phyloP scores from a whole-genome alignment of 768 basidiomycete genomes.

The Neoboletus magnificus region DNA sequence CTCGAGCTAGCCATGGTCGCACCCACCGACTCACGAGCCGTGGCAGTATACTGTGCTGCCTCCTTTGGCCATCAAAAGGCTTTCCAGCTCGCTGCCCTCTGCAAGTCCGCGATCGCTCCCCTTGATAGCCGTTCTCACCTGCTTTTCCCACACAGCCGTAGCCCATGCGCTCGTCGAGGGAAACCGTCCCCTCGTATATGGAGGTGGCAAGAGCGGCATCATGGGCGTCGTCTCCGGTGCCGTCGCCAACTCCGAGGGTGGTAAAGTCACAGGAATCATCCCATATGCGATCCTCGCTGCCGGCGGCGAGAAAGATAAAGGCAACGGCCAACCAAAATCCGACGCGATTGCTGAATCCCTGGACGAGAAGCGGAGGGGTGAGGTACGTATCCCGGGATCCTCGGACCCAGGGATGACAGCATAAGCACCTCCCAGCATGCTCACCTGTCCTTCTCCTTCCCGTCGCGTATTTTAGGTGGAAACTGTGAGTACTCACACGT shows the following conservation, averaged over 20 bases:
- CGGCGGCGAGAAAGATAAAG: slow-evolving; percentile 61
- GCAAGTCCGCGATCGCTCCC: slow-evolving; percentile 44
- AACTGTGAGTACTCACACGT: slow-evolving; percentile 25
- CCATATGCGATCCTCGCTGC: slow-evolving; percentile 71
- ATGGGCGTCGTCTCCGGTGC: slow-evolving; percentile 81
- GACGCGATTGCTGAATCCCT: slow-evolving; percentile 20
- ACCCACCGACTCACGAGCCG: slow-evolving; percentile 35
- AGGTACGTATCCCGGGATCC: slow-evolving; percentile 27
- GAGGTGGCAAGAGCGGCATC: slow-evolving; percentile 78
- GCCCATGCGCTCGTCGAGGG: slow-evolving; percentile 66
- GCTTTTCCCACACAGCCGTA: slow-evolving; percentile 46
- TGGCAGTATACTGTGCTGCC: slow-evolving; percentile 87
- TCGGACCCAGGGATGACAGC: background rate
- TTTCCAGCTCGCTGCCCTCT: slow-evolving; percentile 64
- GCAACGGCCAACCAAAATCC: slow-evolving; percentile 22
- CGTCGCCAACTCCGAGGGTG: slow-evolving; percentile 56
- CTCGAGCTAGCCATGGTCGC: slow-evolving; percentile 27
- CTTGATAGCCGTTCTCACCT: background rate
- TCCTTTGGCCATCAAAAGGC: slow-evolving; percentile 60
- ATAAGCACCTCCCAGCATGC: background rate
- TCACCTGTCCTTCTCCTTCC: slow-evolving; percentile 8
- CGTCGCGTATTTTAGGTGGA: slow-evolving; percentile 23
- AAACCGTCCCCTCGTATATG: slow-evolving; percentile 73
- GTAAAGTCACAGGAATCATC: slow-evolving; percentile 72
- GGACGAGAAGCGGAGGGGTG: slow-evolving; percentile 32